Percentiles rank a stretch among this genome's conserved stretches.
phyloP scores from a whole-genome alignment of 202 grass and related monocot species.

The Cymbopogon flexuosus region DNA sequence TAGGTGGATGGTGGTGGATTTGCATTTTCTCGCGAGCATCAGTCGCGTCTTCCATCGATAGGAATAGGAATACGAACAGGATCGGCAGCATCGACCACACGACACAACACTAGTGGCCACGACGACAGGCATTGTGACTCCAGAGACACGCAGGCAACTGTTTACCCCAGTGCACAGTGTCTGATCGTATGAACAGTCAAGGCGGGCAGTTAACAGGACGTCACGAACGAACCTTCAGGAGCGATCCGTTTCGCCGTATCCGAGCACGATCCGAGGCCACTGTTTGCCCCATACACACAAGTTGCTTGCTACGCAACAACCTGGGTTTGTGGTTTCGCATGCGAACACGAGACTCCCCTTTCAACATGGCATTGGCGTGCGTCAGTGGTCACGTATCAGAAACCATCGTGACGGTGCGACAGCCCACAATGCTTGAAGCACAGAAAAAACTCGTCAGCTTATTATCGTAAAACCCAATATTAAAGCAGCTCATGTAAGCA shows the following conservation, averaged over 20 bases:
- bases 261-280: background rate
- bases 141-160: background rate
- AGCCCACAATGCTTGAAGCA: background rate
- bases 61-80: background rate
- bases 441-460: background rate
- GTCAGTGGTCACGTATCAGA: background rate
- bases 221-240: background rate
- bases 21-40: background rate
- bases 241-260: background rate
- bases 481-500: background rate
- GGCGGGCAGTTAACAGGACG: background rate
- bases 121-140: background rate
- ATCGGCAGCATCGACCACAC: background rate
- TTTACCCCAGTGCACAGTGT: background rate
- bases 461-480: background rate
- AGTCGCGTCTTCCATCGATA: background rate
- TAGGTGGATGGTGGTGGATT: background rate
- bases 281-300: slow-evolving; percentile 15
- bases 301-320: slow-evolving; percentile 16
- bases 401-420: background rate
- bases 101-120: background rate
- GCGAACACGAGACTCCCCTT: background rate
- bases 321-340: background rate
- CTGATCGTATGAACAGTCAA: background rate
- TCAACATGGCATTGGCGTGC: slow-evolving; percentile 16